A percentile compares a stretch with the other conserved stretches of the same genome.
These are phyloP conservation scores for Podosphaera xanthii DNA, from an alignment of 2,329 filamentous ascomycete species.

Conservation along the genomic window DNA sequence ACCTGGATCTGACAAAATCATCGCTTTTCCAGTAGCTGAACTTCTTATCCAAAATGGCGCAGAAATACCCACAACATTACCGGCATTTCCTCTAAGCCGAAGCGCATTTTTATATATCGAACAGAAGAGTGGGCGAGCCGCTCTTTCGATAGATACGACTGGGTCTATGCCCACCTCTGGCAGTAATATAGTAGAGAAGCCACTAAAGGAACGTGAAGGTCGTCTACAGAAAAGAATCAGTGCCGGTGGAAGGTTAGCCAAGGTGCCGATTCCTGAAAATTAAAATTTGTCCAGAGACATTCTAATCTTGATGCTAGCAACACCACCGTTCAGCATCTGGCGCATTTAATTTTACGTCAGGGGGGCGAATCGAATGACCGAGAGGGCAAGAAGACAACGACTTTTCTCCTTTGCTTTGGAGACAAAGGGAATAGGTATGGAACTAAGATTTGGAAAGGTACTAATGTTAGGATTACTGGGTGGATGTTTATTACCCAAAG, in stretches of 20 bases:
- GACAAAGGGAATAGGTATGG: no score
- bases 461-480: no score
- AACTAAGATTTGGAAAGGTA: no score
- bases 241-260: constrained; percentile 47
- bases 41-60: constrained; percentile 84
- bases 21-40: constrained; percentile 75
- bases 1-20: constrained; percentile 22
- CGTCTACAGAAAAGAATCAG: constrained; percentile 60
- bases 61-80: constrained; percentile 52
- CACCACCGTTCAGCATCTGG: constrained; percentile 15
- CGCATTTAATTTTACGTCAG: constrained; percentile 11
- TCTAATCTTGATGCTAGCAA: constrained; percentile 6
- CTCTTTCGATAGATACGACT: constrained; percentile 28
- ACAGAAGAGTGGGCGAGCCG: constrained; percentile 36
- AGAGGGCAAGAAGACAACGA: not conserved
- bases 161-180: constrained; percentile 34
- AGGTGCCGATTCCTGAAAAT: constrained; percentile 14
- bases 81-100: constrained; percentile 63
- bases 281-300: constrained; percentile 2
- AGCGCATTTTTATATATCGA: constrained; percentile 70
- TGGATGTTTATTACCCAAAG: no score
- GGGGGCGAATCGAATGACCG: not conserved
- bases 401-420: no score
- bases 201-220: constrained; percentile 39
- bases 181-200: constrained; percentile 20